Base-by-base conservation (phyloP, 106 monocot species). In the Dioscorea zingiberensis region DNA sequence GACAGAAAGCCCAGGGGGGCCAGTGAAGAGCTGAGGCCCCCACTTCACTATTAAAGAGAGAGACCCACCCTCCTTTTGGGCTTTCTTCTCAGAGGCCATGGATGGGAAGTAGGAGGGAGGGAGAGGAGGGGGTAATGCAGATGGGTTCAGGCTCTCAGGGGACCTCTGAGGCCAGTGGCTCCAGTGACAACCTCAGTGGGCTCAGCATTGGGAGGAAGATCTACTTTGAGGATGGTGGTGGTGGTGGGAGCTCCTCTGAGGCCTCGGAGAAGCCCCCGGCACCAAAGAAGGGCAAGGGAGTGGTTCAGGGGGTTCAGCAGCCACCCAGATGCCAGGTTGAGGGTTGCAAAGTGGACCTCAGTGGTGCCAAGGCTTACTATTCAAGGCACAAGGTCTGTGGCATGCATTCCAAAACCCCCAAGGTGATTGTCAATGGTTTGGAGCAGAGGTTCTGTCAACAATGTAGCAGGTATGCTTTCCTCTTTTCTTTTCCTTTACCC, bases 381-480 rank as follows among this genome's bases (percentile, higher is more conserved):
- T 83, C 76, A 63, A 76, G 83, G 71, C 87, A 87, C 55, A 87
- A 87, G 56, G 87, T 87, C 3, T 87, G 87, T 47, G 76, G 64
- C 27, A 64, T 74, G 76, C 87, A 87, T 48, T 80, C 87, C 6
- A 87, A 87, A 69, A 48, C 79, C 8, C 83, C 87, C 17, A 73
- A 60, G 70, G 83, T 87, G 22, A 57, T 87, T 21, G 87, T 87
- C 17, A 76, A 59, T 21, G 87, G 87, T 12, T 54, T 87, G 48
- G 87, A 87, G 64, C 87, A 87, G 83, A 70, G 87, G 66, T 87
- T 87, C 54, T 87, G 87, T 59, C 87, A 87, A 44, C 87, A 87
- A 48, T 87, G 80, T 53, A 80, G 80, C 80, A 80, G 80, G 80
- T 80, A n/a, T 48, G 58, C 49, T 76, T 23, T 62, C 13, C 8